These are phyloP conservation scores for Metarhizium anisopliae DNA, from an alignment of 2,329 filamentous ascomycete genomes.

Conservation along the genomic window DNA sequence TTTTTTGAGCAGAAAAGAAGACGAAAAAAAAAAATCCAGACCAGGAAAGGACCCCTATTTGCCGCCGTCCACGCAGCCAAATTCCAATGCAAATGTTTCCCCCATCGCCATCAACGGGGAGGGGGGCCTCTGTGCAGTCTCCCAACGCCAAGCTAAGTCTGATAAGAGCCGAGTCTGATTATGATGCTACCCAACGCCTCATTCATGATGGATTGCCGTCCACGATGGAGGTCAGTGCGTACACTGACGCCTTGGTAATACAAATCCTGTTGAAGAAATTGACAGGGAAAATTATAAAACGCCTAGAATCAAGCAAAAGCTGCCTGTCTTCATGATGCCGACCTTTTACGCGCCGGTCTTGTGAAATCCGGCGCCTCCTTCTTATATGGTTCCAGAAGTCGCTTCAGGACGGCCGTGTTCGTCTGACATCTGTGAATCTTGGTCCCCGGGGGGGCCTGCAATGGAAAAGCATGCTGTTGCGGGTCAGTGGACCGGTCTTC, in stretches of 20 bases:
- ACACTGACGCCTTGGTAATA: background rate
- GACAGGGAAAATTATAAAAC: background rate
- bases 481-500: background rate
- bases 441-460: background rate
- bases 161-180: background rate
- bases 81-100: background rate
- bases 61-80: background rate
- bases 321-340: background rate
- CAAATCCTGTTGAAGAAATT: background rate
- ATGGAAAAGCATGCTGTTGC: background rate
- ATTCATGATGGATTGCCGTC: background rate
- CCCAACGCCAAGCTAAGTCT: background rate
- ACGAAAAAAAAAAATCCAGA: background rate
- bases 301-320: background rate
- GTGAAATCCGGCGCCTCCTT: background rate
- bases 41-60: background rate
- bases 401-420: constrained; percentile 9
- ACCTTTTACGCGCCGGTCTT: background rate
- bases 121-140: background rate
- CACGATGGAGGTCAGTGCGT: background rate
- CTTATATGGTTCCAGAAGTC: constrained; percentile 6
- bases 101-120: background rate
- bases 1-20: no score
- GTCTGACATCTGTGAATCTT: constrained; percentile 14
- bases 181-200: constrained; percentile 3